These are phyloP conservation scores for Suhomyces guaymorum DNA, from an alignment of 1,139 yeast species.

Conservation along the genomic window DNA sequence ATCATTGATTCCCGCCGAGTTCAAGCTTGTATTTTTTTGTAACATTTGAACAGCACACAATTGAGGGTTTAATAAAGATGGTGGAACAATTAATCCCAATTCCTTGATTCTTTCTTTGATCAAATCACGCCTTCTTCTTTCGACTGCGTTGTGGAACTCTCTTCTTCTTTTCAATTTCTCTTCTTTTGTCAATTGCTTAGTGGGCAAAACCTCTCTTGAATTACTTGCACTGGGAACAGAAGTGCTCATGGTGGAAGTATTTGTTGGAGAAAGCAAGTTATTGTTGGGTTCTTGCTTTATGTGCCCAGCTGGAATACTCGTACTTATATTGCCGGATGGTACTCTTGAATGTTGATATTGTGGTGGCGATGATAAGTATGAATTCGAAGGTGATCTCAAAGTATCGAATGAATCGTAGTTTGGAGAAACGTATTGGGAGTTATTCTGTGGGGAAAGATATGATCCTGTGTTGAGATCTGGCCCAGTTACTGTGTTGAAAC, in stretches of 20 bases:
- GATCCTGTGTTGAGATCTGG: conserved; percentile 17
- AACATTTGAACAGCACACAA: conserved; percentile 49
- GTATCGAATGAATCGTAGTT: conserved; percentile 30
- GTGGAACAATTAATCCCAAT: conserved; percentile 70
- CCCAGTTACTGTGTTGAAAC: conserved; percentile 14
- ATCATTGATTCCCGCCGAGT: conserved; percentile 39
- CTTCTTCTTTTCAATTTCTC: conserved; percentile 68
- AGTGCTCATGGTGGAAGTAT: conserved; percentile 24
- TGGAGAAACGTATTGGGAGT: conserved; percentile 20
- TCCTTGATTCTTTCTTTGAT: conserved; percentile 77
- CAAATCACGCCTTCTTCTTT: conserved; percentile 73
- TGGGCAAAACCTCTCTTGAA: conserved; percentile 16
- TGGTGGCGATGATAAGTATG: conserved; percentile 43
- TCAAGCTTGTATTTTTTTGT: conserved; percentile 37
- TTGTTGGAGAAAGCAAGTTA: conserved; percentile 30
- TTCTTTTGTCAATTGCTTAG: conserved; percentile 60
- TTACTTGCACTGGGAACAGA: conserved; percentile 27
- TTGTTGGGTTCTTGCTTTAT: conserved; percentile 20
- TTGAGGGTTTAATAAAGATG: conserved; percentile 58
- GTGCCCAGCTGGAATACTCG: conserved; percentile 29
- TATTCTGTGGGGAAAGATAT: conserved; percentile 18
- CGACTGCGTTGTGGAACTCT: conserved; percentile 81
- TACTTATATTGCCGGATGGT: conserved; percentile 29
- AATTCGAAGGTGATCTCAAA: conserved; percentile 31
- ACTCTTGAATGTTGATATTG: conserved; percentile 19